Conservation (phyloP, 306 rosid species). For the Lathyrus sativus region DNA sequence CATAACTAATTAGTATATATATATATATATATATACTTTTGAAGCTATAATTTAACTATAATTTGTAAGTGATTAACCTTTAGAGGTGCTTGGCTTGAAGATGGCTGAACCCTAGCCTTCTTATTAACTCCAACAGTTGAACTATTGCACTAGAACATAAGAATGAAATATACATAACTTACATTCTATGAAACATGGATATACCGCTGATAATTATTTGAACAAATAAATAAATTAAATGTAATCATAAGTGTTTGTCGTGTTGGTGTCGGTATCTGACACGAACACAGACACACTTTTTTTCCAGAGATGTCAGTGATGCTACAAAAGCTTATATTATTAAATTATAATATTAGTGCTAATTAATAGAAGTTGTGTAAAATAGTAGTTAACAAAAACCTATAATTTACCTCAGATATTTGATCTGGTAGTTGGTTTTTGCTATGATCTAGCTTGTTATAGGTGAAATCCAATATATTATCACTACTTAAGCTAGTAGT, state of each 20-base stretch:
- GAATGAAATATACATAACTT: conserved; percentile 2
- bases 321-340: too few species aligned
- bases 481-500: conserved; percentile 52
- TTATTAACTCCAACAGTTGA: conserved; percentile 54
- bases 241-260: too few species aligned
- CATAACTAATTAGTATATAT: background rate
- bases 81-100: conserved; percentile 71
- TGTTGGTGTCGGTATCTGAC: too few species aligned
- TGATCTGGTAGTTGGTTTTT: conserved; percentile 49
- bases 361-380: background rate
- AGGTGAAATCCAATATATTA: conserved; percentile 65
- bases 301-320: too few species aligned
- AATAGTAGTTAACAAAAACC: background rate
- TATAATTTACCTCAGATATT: conserved; percentile 56
- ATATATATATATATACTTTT: too few species aligned
- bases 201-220: too few species aligned
- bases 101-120: conserved; percentile 76
- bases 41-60: background rate
- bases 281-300: too few species aligned
- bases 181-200: background rate
- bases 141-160: conserved; percentile 52
- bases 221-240: too few species aligned
- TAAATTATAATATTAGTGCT: background rate
- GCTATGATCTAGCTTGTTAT: conserved; percentile 45
- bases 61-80: conserved; percentile 51